Evolutionary conservation across 1,284 basidiomycete genomes (phyloP), one percentile per base, ranked within the genome.

Genomic region (Tetrapyrgos nigripes): DNA sequence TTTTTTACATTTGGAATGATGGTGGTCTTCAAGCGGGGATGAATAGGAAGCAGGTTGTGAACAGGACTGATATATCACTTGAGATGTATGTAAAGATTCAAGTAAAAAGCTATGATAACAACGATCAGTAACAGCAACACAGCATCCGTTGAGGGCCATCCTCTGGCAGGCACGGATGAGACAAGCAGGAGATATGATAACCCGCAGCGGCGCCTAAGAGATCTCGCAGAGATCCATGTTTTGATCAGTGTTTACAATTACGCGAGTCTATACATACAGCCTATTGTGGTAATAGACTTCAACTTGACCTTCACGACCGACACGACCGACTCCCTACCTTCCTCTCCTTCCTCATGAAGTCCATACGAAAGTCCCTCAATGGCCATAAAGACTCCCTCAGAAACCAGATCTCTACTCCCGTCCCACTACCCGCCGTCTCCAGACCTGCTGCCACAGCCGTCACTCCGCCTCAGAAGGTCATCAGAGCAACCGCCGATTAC

Each of bases 381-480:
- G 79, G 81, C 69, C 81, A 77, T 76, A 87, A 83, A 67, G 87
- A 89, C 47, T 71, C 82, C 60, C 70, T 79, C 67, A 77, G 82
- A 55, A 83, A 84, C 13, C 82, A 86, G 67, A 91, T 90, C 50
- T 89, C 88, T 45, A 89, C 86, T 0, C 88, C 88, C 3, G 75
- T 86, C 11, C 85, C 86, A 8, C 75, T 87, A 48, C 85, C 88
- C 26, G 66, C 85, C 37, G 77, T 93, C 31, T 87, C 87, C 48
- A 89, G 89, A 68, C 88, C 91, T 2, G n/a, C n/a, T n/a, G 76
- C 85, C 19, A 78, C 86, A 46, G 83, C 89, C 48, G 86, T 93
- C 59, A 76, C 88, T 4, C 96, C 96, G 1, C 96, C 97, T 1
- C 93, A 97, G 77, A 97, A 96, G 73, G 96, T 98, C 70, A 97